Evolutionary conservation across 345 rosid species (phyloP).

Genomic region (Acer yangbiense): DNA sequence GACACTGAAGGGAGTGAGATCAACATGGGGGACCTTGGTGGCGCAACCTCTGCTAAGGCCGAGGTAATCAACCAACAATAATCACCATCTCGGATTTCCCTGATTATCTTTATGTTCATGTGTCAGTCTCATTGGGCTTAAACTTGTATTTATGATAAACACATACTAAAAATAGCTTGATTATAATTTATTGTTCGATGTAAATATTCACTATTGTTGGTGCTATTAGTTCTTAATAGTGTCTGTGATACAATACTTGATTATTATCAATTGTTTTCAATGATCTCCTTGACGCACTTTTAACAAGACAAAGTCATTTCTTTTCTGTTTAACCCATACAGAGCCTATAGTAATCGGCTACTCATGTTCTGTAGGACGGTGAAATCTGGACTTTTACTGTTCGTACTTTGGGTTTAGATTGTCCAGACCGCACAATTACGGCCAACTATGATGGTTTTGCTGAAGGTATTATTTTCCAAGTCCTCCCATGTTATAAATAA

Average conservation of each 20-base stretch:
- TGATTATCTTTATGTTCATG: background rate
- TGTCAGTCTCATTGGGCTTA: too few relatives aligned
- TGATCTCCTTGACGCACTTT: background rate
- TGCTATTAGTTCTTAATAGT: background rate
- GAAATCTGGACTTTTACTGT: constrained; percentile 71
- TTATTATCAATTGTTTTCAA: background rate
- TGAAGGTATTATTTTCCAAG: constrained; percentile 44
- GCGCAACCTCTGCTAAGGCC: constrained; percentile 58
- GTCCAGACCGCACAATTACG: constrained; percentile 53
- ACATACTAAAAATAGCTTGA: background rate
- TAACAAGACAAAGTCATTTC: background rate
- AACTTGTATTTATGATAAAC: too few relatives aligned
- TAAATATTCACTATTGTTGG: background rate
- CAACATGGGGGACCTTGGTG: constrained; percentile 70
- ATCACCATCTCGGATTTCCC: background rate
- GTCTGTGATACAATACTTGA: background rate
- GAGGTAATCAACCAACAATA: constrained; percentile 36
- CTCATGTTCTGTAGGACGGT: constrained; percentile 46
- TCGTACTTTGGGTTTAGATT: constrained; percentile 48
- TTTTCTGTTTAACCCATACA: background rate
- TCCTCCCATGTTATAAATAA: background rate
- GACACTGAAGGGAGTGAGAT: constrained; percentile 76
- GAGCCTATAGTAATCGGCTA: background rate
- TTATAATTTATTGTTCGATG: background rate
- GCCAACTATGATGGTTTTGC: constrained; percentile 75